Evolutionary conservation across 2,329 filamentous ascomycete genomes (phyloP), one percentile per base, ranked within the genome.

Genomic region (Alternaria arborescens): DNA sequence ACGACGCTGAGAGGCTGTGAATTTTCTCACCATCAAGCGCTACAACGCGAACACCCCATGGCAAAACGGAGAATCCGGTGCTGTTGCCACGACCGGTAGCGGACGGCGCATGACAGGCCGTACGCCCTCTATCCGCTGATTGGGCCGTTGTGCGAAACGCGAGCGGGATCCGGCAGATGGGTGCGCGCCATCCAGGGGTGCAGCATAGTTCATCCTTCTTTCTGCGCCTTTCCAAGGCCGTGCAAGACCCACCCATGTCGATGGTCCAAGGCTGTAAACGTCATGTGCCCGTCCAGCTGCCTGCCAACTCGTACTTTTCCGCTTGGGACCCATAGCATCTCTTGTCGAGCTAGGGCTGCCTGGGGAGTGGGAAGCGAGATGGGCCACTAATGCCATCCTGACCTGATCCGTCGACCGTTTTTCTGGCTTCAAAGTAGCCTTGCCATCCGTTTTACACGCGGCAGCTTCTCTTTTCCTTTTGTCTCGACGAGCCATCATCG

Each of bases 261-360:
- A 55, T 41, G 64, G 62, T 66, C 56, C 26, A 64, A 60, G 65
- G 48, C 68, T 70, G 67, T 68, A 62, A 72, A 75, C 75, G 75
- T 77, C 75, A 77, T 77, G 75, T 75, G 75, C 69, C 62, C 66
- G 53, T 51, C 32, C 36, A 38, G 20, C 58, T 57, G 51, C 54
- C 48, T 58, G 54, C 65, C 67, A 60, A 63, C 53, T 58, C 32
- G 42, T 55, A 44, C 58, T 60, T 51, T 52, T 64, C 63, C 60
- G 63, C 67, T 61, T 65, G 52, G 51, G 52, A 58, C 60, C 67
- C 66, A 62, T 68, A 64, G 68, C 70, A 71, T 71, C 71, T 74
- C 65, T 66, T 68, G 66, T 20, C 30, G 34, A 43, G 34, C 55
- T 58, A 60, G 58, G 57, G 44, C 52, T 55, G 56, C 57, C 60